Evolutionary conservation across 805 yeast species (phyloP).

Genomic region (Torulaspora delbrueckii): DNA sequence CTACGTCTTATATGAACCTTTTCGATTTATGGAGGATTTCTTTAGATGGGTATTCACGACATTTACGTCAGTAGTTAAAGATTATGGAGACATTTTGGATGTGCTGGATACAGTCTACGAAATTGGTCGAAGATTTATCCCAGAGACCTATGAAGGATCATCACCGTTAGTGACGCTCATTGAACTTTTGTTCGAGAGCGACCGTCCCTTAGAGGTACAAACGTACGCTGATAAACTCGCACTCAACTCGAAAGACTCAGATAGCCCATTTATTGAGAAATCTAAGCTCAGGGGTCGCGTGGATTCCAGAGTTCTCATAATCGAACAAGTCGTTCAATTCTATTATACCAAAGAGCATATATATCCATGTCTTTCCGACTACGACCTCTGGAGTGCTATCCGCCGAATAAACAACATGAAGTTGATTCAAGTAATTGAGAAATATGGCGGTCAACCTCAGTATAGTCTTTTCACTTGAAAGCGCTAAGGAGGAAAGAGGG

Average conservation of each 20-base stretch:
- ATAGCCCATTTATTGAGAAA: not conserved
- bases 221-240: not conserved
- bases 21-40: not conserved
- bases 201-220: not conserved
- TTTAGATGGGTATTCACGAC: conserved; percentile 10
- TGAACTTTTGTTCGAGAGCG: not conserved
- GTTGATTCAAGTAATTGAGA: conserved; percentile 19
- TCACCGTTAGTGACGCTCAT: not conserved
- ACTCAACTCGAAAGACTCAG: not conserved
- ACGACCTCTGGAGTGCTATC: conserved; percentile 22
- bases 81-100: conserved; percentile 7
- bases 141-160: not conserved
- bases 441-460: conserved; percentile 28
- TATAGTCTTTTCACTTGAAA: conserved; percentile 16
- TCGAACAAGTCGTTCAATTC: conserved; percentile 4
- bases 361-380: conserved; percentile 17
- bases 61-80: not conserved
- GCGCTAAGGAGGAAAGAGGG: not conserved
- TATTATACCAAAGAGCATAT: conserved; percentile 14
- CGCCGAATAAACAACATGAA: conserved; percentile 15
- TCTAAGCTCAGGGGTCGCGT: not conserved
- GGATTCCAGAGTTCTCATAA: not conserved
- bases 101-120: conserved; percentile 4
- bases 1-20: too few relatives aligned
- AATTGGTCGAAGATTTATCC: not conserved